Evolutionary conservation across 2,329 filamentous ascomycete species (phyloP), one percentile per base, ranked within the genome.

Genomic region (Lachnellula hyalina): DNA sequence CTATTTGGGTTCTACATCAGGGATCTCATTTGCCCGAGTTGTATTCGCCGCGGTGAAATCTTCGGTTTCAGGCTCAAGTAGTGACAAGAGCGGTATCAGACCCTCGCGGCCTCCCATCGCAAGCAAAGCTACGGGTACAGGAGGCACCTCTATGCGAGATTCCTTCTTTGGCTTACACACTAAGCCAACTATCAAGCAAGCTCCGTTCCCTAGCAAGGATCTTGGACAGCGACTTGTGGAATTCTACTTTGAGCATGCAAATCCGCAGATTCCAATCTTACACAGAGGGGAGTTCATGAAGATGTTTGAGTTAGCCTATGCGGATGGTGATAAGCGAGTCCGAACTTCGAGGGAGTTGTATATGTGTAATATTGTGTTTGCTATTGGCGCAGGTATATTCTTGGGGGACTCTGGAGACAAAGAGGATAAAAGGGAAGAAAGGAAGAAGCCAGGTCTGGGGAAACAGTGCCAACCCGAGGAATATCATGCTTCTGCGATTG

Each of bases 151-250:
- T 12, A 94, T 96, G 87, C 83, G 92, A 56, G 93, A 97, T 72
- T 96, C 91, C 0, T 96, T 96, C 77, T 97, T 97, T 68, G 93
- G 93, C n/a, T 76, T 97, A 45, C 91, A 96, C 64, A 95, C 90
- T 2, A 92, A 88, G 64, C 90, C 92, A 1, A 90, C 85, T 15
- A 94, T 96, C 68, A 85, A 89, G 58, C 88, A 89, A 45, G 92
- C 92, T 0, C 79, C 84, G 0, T 96, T 97, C 64, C 94, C 94
- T 0, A 84, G 89, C 59, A 84, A 82, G 60, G 83, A 88, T 34
- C 76, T 96, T 2, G 93, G 85, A 0, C 73, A 81, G 52, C 82
- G 84, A 56, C 78, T 97, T 17, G 85, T 90, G 38, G 82, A 85
- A 52, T 80, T 96, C 38, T 97, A 96, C 71, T 97, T 97, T 70